Evolutionary conservation across 495 filamentous ascomycete species (phyloP).

Genomic region (Hyaloscypha finlandica): DNA sequence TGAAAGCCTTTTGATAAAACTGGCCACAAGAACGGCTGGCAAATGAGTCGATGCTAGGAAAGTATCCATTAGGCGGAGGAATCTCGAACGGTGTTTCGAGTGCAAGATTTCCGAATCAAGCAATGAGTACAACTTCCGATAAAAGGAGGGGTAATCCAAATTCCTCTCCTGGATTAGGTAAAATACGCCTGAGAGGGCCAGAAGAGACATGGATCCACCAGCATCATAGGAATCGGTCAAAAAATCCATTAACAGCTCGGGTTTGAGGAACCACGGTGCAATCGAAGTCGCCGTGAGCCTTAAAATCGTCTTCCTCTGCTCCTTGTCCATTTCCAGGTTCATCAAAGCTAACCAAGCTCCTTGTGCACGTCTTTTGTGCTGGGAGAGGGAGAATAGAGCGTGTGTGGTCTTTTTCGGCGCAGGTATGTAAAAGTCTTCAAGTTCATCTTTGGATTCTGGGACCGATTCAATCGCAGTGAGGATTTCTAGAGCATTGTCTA

Average conservation of each 20-base stretch:
- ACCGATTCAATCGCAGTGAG: constrained; percentile 65
- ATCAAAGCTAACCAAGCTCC: constrained; percentile 83
- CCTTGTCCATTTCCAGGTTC: constrained; percentile 59
- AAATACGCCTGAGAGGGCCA: constrained; percentile 91
- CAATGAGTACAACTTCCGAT: constrained; percentile 87
- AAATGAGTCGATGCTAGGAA: constrained; percentile 94
- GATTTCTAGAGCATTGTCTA: constrained; percentile 61
- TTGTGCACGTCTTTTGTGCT: constrained; percentile 75
- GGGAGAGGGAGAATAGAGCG: constrained; percentile 50
- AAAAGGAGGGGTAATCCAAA: constrained; percentile 95
- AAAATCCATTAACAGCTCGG: constrained; percentile 96
- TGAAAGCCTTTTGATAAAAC: constrained; percentile 91
- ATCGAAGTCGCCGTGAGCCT: constrained; percentile 72
- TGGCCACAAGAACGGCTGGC: constrained; percentile 85
- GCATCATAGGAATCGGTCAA: constrained; percentile 87
- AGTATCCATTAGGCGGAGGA: constrained; percentile 89
- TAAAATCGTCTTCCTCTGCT: constrained; percentile 80
- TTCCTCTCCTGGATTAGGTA: constrained; percentile 92
- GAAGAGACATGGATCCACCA: constrained; percentile 81
- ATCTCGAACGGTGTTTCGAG: constrained; percentile 88
- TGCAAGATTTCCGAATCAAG: constrained; percentile 84
- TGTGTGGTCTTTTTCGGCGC: constrained; percentile 54
- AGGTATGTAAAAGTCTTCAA: constrained; percentile 65
- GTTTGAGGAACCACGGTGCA: constrained; percentile 82
- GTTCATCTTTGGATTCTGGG: constrained; percentile 60